Base-by-base conservation (phyloP, 352 stramenopile species). In the Phytophthora sansomeana region DNA sequence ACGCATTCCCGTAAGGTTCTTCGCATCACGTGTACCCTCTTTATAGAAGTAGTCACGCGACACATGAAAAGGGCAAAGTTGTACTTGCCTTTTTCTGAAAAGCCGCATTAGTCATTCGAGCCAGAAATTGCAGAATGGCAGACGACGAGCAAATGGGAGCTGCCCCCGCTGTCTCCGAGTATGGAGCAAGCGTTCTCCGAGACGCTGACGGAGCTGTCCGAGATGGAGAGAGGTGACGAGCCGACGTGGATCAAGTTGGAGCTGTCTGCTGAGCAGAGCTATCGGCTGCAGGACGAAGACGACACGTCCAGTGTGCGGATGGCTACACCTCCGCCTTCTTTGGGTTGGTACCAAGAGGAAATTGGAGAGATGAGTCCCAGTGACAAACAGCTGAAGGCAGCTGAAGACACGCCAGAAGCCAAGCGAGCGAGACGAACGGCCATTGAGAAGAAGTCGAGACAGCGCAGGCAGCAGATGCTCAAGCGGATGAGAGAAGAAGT, bases 401-500 rank as follows among this genome's bases (percentile, higher is more conserved):
- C 24, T 48, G 35, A 61, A 28, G 46, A 68, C 51, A 30, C 63
- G 8, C 28, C 47, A 14, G 55, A 75, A 51, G 48, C 57, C 21
- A 75, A 72, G 17, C 69, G 79, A 49, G 77, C 77, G 46, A 67
- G 77, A 28, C 72, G 79, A 30, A 80, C 79, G 3, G 77, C 78
- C 19, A 88, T 88, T 33, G 79, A 88, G 70, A 80, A 78, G 43
- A 82, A 83, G 33, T 88, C 72, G 14, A 48, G 72, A n/a, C 68
- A 73, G 43, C 63, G 60, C 11, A 55, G 69, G 14, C 64, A 75
- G 55, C 47, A 62, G 9, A 53, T 63, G 26, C 39, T 79, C 1
- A 56, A 48, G 6, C 14, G 52, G 5, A 91, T 91, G 82, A 68
- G 78, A 16, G 58, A 82, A 9, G 74, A 91, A 9, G 67, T 88